Conservation (phyloP, 1,284 basidiomycete species). For the Caloboletus inedulis region DNA sequence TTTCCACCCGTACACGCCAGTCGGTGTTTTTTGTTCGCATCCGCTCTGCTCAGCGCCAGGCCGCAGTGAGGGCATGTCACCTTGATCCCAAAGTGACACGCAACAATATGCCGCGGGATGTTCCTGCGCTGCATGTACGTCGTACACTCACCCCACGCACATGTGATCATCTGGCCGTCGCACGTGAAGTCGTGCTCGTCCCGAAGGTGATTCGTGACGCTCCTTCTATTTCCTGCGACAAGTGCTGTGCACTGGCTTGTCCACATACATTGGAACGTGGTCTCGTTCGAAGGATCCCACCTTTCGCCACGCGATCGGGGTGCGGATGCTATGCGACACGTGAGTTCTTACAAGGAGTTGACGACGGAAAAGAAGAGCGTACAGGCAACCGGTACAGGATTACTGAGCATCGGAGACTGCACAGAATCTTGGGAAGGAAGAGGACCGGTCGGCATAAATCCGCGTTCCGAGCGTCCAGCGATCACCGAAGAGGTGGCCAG, state of each 20-base stretch:
- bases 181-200: constrained; percentile 23
- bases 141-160: constrained; percentile 22
- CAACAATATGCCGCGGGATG: constrained; percentile 27
- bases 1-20: constrained; percentile 12
- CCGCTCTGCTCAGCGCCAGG: constrained; percentile 22
- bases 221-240: constrained; percentile 21
- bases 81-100: constrained; percentile 27
- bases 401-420: not conserved
- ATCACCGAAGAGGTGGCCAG: not conserved
- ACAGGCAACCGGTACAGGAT: constrained; percentile 15
- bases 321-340: constrained; percentile 11
- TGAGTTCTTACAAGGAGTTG: constrained; percentile 5
- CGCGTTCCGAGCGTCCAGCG: not conserved
- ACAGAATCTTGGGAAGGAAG: constrained; percentile 1
- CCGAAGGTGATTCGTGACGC: constrained; percentile 23
- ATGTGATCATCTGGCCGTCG: constrained; percentile 15
- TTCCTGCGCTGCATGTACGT: constrained; percentile 27
- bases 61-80: constrained; percentile 18
- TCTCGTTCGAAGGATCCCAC: constrained; percentile 2
- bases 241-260: constrained; percentile 14
- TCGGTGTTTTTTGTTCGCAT: constrained; percentile 28
- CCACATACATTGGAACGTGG: constrained; percentile 25
- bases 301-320: constrained; percentile 9
- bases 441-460: not conserved
- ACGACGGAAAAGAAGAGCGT: constrained; percentile 4